Conservation (phyloP, 2,329 filamentous ascomycete genomes). For the Capronia americana region DNA sequence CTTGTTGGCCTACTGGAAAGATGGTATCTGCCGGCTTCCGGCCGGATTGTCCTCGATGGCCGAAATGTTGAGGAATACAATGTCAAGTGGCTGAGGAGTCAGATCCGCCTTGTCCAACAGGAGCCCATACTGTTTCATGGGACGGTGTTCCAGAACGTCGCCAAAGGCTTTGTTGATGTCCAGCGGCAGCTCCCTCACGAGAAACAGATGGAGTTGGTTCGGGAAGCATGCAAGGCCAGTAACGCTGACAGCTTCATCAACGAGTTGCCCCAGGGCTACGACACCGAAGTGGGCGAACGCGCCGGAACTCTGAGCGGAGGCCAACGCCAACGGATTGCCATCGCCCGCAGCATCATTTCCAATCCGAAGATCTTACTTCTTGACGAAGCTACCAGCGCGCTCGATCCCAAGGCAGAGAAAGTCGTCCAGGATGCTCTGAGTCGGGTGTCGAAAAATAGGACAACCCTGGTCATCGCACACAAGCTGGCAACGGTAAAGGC, state of each 20-base stretch:
- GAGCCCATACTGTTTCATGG: slow-evolving; percentile 72
- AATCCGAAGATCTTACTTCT: slow-evolving; percentile 71
- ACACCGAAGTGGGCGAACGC: slow-evolving; percentile 76
- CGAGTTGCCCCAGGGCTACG: slow-evolving; percentile 70
- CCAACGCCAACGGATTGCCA: slow-evolving; percentile 79
- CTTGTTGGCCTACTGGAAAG: slow-evolving; percentile 52
- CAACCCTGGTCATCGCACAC: slow-evolving; percentile 78
- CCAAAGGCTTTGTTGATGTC: slow-evolving; percentile 58
- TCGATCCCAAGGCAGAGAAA: slow-evolving; percentile 61
- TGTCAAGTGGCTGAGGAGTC: slow-evolving; percentile 63
- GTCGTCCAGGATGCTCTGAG: slow-evolving; percentile 62
- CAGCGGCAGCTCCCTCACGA: slow-evolving; percentile 44
- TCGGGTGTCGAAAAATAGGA: slow-evolving; percentile 65
- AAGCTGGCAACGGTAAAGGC: slow-evolving; percentile 74
- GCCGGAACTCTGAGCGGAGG: slow-evolving; percentile 81
- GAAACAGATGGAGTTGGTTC: slow-evolving; percentile 46
- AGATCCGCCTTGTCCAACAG: slow-evolving; percentile 70
- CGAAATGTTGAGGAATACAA: slow-evolving; percentile 64
- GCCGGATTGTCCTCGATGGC: slow-evolving; percentile 61
- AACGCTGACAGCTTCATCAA: slow-evolving; percentile 74
- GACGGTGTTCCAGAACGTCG: slow-evolving; percentile 68
- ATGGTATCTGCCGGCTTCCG: slow-evolving; percentile 51
- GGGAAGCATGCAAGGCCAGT: slow-evolving; percentile 68
- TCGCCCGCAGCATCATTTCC: slow-evolving; percentile 72
- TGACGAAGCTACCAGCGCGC: slow-evolving; percentile 77